Conservation (phyloP, 768 basidiomycete genomes). For the Suillus lakei region DNA sequence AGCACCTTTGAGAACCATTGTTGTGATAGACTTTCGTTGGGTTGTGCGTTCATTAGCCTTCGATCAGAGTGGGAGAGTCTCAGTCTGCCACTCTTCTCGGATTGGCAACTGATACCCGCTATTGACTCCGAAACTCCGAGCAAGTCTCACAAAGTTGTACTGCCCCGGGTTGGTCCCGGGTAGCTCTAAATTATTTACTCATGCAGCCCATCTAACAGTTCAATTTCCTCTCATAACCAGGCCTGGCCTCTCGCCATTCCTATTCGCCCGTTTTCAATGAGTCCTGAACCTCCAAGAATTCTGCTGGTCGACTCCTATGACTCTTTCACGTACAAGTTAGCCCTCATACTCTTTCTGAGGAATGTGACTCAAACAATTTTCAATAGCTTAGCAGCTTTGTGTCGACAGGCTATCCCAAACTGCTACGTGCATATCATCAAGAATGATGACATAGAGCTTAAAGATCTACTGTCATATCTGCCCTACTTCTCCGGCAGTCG, state of each 20-base stretch:
- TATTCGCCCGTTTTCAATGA: conserved; percentile 25
- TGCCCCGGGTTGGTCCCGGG: too few species aligned
- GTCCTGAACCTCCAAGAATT: conserved; percentile 48
- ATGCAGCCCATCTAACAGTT: background rate
- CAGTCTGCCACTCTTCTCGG: too few species aligned
- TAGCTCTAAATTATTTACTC: too few species aligned
- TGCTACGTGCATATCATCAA: conserved; percentile 71
- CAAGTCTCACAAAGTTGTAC: too few species aligned
- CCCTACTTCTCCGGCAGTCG: conserved; percentile 65
- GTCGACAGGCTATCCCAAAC: conserved; percentile 63
- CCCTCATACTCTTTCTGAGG: conserved; percentile 15
- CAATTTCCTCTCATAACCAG: background rate
- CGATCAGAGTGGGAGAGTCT: too few species aligned
- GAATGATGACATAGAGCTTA: conserved; percentile 63
- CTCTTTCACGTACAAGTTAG: conserved; percentile 88
- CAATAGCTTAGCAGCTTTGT: conserved; percentile 72
- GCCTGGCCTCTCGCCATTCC: background rate
- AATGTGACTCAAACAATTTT: conserved; percentile 5
- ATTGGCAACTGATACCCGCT: background rate
- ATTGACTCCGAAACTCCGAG: background rate
- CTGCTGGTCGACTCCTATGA: conserved; percentile 85
- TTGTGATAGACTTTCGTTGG: conserved; percentile 27
- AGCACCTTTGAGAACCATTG: conserved; percentile 45
- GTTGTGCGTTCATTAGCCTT: conserved; percentile 12
- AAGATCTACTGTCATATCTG: conserved; percentile 57